Evolutionary conservation across 768 basidiomycete species (phyloP), one percentile per base, ranked within the genome.

Genomic region (Auriscalpium vulgare): DNA sequence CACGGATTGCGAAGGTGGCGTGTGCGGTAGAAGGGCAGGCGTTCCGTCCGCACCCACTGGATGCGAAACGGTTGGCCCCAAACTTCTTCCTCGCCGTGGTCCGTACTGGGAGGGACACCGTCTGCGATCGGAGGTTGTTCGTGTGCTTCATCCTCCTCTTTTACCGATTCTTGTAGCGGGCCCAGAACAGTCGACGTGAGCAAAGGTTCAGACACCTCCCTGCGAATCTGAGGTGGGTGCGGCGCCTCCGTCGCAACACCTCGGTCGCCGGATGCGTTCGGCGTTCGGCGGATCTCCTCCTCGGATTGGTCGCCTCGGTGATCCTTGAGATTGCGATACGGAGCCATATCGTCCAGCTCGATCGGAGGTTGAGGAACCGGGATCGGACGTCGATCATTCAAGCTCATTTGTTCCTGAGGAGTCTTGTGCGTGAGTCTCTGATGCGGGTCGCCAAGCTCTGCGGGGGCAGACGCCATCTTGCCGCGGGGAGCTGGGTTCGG

Each of bases 1-100:
- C 94, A 97, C 2, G 87, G 86, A 66, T 97, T 98, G 44, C 90
- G 83, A 51, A 97, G 69, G 66, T 92, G 87, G 29, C 85, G 79
- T 37, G 87, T 87, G 47, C 81, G 81, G 59, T 75, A 71, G 69
- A 97, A 97, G 0, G 91, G 83, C 3, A 97, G 67, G 2, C 78
- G 76, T 11, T 79, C 72, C 0, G 83, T 88, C 61, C 78, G 80
- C 47, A 94, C 60, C 95, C 95, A 97, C 62, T 93, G 78, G 23
- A 97, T 72, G 57, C 78, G 77, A 78, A 97, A 97, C 4, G 87
- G 76, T 51, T 84, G 80, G 13, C 89, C 91, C 91, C 89, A 90
- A 3, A 65, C 62, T 10, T 64, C 68, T 37, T 59, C 70, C 16
- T 64, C 65, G 17, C 13, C 16, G 45, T 47, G 35, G 35, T 38